Evolutionary conservation across 2,329 filamentous ascomycete genomes (phyloP).

Genomic region (Aspergillus oerlinghausenensis): DNA sequence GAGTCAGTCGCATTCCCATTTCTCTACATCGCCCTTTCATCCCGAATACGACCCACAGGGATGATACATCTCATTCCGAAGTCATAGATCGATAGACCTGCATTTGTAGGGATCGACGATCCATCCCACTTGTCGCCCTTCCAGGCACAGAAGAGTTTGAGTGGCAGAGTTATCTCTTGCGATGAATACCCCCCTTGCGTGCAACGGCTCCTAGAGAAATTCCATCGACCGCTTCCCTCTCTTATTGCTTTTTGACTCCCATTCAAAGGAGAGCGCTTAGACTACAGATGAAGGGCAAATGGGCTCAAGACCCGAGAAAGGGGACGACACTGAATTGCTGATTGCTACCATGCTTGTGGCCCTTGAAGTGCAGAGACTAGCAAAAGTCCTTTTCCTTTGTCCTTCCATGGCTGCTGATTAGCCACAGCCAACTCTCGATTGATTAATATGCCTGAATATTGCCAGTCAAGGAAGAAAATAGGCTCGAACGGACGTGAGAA

Average conservation of each 20-base stretch:
- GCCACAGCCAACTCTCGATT: neutral
- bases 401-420: neutral
- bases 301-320: neutral
- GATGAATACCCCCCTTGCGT: neutral
- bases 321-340: neutral
- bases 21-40: neutral
- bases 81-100: conserved; percentile 1
- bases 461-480: neutral
- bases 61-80: conserved; percentile 21
- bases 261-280: neutral
- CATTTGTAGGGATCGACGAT: neutral
- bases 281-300: neutral
- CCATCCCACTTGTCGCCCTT: neutral
- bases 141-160: neutral
- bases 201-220: neutral
- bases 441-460: neutral
- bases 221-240: neutral
- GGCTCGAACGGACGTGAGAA: neutral
- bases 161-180: neutral
- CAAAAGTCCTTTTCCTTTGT: neutral
- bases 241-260: neutral
- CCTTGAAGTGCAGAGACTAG: neutral
- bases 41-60: neutral
- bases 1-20: neutral
- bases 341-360: neutral